Conservation (phyloP, 2,329 filamentous ascomycete species). For the Ceratocystis alfenasii region DNA sequence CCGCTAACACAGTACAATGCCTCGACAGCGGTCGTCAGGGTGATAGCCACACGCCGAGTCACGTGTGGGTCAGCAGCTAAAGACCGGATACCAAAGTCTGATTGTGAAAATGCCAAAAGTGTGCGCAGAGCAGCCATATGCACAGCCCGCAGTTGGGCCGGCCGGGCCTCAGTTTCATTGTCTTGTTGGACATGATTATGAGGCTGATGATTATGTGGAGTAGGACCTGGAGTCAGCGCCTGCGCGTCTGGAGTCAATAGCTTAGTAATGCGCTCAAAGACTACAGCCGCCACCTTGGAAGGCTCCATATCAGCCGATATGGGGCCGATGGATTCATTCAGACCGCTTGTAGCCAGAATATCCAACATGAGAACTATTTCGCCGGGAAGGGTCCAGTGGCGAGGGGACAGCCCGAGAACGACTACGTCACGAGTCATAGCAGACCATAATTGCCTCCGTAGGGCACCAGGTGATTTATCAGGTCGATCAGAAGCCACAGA, state of each 20-base stretch:
- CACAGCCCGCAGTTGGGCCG: slow-evolving; percentile 35
- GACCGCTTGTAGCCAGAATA: slow-evolving; percentile 54
- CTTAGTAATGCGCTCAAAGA: slow-evolving; percentile 53
- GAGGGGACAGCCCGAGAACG: slow-evolving; percentile 53
- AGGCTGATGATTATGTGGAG: slow-evolving; percentile 39
- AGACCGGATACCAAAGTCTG: slow-evolving; percentile 50
- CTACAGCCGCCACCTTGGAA: slow-evolving; percentile 33
- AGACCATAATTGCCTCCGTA: slow-evolving; percentile 49
- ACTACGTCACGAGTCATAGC: slow-evolving; percentile 54
- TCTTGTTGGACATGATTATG: slow-evolving; percentile 22
- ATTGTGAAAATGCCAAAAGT: slow-evolving; percentile 48
- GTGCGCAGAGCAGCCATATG: slow-evolving; percentile 39
- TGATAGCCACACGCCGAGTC: slow-evolving; percentile 62
- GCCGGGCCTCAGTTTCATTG: not conserved
- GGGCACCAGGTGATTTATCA: slow-evolving; percentile 24
- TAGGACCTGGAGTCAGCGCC: slow-evolving; percentile 22
- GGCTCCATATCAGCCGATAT: slow-evolving; percentile 39
- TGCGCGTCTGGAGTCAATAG: slow-evolving; percentile 36
- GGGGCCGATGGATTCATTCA: slow-evolving; percentile 54
- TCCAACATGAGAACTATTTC: slow-evolving; percentile 54
- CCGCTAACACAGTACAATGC: slow-evolving; percentile 48
- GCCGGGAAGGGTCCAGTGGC: slow-evolving; percentile 42
- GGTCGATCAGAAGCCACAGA: slow-evolving; percentile 31
- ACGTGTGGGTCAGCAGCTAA: slow-evolving; percentile 57
- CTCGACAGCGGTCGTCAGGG: slow-evolving; percentile 53